Evolutionary conservation across 352 stramenopile genomes (phyloP), one percentile per base, ranked within the genome.

Genomic region (Phytophthora citrophthora): DNA sequence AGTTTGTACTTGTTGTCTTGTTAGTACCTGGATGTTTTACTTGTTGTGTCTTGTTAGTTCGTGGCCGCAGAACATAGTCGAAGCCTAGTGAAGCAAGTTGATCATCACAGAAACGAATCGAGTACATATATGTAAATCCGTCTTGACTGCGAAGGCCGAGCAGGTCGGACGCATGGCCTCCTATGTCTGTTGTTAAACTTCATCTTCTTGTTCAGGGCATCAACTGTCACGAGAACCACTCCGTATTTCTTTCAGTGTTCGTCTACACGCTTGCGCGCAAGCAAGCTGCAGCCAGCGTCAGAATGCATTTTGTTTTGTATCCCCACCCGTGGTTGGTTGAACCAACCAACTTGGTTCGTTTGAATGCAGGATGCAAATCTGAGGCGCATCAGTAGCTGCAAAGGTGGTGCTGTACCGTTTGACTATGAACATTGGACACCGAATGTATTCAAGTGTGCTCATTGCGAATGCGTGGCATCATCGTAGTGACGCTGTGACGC

Each of bases 401-500:
- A 98, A 98, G 51, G 95, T 98, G 68, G 92, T 77, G 60, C 61
- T 99, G 29, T 98, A 91, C 72, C 91, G 94, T 10, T 88, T 89
- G 15, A 99, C 96, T 5, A 88, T 90, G n/a, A 68, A 57, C 15
- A 89, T 99, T 4, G 96, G 88, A 23, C 81, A 95, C 38, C 68
- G 79, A 31, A 74, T 98, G 29, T 95, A 98, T 77, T 98, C 89
- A 46, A 91, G 72, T 38, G 85, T 98, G 15, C 77, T 99, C 8
- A 94, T 98, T 68, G 95, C 96, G 7, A 99, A 99, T 76, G 96
- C 96, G 15, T 98, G 95, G 95, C 96, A 99, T 58, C 89, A 96
- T 54, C 88, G 89, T 26, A 94, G 85, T 31, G 89, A 96, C 54
- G n/a, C n/a, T n/a, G n/a, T n/a, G n/a, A n/a, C n/a, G 86, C 89